Conservation (phyloP, 306 rosid species). For the Senna siamea region DNA sequence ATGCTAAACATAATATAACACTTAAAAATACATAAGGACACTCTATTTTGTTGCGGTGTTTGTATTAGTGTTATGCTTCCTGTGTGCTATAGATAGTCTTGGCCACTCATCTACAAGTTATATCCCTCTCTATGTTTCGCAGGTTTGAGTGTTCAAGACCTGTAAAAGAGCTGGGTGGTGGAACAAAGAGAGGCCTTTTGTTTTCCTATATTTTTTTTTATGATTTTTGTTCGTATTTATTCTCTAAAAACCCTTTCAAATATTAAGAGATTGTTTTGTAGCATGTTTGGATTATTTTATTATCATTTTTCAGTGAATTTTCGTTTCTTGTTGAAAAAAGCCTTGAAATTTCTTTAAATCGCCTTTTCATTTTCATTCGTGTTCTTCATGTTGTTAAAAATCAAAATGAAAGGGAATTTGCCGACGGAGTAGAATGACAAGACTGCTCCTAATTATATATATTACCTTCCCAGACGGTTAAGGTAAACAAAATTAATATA, state of each 20-base stretch:
- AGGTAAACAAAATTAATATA: too few relatives aligned
- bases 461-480: too few relatives aligned
- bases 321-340: neutral
- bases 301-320: neutral
- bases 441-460: too few relatives aligned
- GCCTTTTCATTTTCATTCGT: too few relatives aligned
- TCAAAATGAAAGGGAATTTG: too few relatives aligned
- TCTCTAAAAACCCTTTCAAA: neutral
- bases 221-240: neutral
- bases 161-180: conserved; percentile 35
- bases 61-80: neutral
- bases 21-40: neutral
- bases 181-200: too few relatives aligned
- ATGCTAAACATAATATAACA: neutral
- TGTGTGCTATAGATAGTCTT: neutral
- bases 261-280: neutral
- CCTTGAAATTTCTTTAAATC: neutral
- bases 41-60: neutral
- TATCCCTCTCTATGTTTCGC: conserved; percentile 4
- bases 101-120: too few relatives aligned
- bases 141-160: conserved; percentile 88
- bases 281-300: neutral
- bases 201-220: neutral
- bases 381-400: too few relatives aligned
- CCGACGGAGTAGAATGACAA: too few relatives aligned